These are phyloP conservation scores for Elsinoe ampelina DNA, from an alignment of 2,329 filamentous ascomycete species.

Conservation along the genomic window DNA sequence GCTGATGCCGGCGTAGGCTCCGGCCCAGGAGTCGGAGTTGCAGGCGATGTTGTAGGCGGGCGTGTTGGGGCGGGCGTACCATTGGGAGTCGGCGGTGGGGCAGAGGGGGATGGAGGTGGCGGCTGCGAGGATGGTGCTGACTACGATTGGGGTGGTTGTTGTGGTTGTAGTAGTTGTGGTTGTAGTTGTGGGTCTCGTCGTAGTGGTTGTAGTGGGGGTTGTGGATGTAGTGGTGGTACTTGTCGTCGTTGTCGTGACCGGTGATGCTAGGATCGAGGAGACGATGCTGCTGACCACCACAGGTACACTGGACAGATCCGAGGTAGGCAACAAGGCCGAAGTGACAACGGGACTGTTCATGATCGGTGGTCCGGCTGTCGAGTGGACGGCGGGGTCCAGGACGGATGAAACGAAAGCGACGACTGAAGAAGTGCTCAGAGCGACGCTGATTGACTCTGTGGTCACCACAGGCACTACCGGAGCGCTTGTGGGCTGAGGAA, in stretches of 20 bases:
- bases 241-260: not conserved
- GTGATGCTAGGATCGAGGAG: not conserved
- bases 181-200: not conserved
- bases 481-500: not conserved
- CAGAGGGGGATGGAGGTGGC: constrained; percentile 17
- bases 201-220: not conserved
- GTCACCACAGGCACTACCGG: not conserved
- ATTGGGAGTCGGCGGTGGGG: constrained; percentile 13
- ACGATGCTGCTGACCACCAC: not conserved
- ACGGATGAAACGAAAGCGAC: not conserved
- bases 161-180: constrained; percentile 13
- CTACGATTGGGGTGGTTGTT: not conserved
- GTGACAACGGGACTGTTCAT: not conserved
- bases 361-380: not conserved
- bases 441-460: not conserved
- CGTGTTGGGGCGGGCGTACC: constrained; percentile 16
- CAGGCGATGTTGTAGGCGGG: constrained; percentile 14
- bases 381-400: not conserved
- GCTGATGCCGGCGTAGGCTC: constrained; percentile 14
- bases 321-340: not conserved
- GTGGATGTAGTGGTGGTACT: not conserved
- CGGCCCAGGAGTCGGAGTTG: constrained; percentile 15
- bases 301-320: not conserved
- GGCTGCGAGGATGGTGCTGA: constrained; percentile 8
- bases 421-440: not conserved